phyloP scores from a whole-genome alignment of 164 flowering plant genomes.

The Vitis amurensis region DNA sequence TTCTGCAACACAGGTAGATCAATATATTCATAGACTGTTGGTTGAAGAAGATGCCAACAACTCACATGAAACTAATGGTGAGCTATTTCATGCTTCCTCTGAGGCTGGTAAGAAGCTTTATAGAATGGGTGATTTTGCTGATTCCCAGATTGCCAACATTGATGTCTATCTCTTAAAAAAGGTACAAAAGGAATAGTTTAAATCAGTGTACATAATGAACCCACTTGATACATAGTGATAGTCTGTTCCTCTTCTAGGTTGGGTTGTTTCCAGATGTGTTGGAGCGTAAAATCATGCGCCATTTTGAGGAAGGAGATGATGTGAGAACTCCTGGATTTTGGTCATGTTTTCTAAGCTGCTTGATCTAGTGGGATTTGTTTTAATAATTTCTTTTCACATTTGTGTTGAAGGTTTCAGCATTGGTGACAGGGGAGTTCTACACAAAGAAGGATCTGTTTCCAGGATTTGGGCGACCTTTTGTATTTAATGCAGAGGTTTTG shows the following conservation, averaged over 20 bases:
- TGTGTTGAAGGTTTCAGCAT: conserved; percentile 76
- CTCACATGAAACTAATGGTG: conserved; percentile 27
- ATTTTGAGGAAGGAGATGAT: conserved; percentile 81
- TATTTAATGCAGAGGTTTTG: conserved; percentile 82
- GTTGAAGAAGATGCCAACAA: conserved; percentile 77
- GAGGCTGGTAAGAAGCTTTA: conserved; percentile 67
- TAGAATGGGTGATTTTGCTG: conserved; percentile 66
- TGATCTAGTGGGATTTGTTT: neutral
- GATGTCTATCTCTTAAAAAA: conserved; percentile 78
- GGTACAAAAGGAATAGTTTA: conserved; percentile 31
- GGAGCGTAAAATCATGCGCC: conserved; percentile 68
- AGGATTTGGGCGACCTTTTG: conserved; percentile 94
- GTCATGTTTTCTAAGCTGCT: neutral
- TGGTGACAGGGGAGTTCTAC: conserved; percentile 91
- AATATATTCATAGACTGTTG: conserved; percentile 74
- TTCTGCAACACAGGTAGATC: conserved; percentile 61
- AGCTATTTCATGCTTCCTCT: conserved; percentile 66
- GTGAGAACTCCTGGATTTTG: conserved; percentile 42
- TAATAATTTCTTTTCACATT: conserved; percentile 18
- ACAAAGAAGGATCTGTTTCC: conserved; percentile 88
- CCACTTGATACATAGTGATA: neutral
- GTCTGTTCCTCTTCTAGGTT: conserved; percentile 50
- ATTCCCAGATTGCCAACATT: conserved; percentile 55
- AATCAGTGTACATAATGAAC: neutral
- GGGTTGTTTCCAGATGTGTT: conserved; percentile 90